Percentiles rank a stretch among this genome's conserved stretches.
Conservation (phyloP, 805 yeast genomes). For the Spathaspora arborariae region DNA sequence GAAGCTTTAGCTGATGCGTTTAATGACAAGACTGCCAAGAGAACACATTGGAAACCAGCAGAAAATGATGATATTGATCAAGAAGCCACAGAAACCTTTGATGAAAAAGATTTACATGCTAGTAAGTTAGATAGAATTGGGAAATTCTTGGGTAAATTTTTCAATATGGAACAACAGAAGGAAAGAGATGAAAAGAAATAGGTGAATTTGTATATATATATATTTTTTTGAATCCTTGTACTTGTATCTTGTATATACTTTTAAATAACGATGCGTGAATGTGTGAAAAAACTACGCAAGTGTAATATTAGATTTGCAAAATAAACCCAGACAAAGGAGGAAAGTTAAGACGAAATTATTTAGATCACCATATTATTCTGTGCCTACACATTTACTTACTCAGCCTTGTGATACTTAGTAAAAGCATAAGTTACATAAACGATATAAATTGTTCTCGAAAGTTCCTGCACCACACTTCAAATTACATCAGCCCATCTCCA, state of each 20-base stretch:
- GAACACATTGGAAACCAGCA: constrained; percentile 46
- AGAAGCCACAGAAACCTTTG: constrained; percentile 21
- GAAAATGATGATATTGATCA: constrained; percentile 36
- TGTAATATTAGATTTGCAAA: neutral
- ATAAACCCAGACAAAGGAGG: too few relatives aligned
- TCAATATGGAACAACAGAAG: constrained; percentile 34
- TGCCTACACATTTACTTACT: too few relatives aligned
- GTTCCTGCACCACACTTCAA: too few relatives aligned
- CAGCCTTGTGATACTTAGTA: too few relatives aligned
- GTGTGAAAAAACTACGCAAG: neutral
- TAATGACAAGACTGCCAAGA: constrained; percentile 73
- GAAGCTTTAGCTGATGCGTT: constrained; percentile 94
- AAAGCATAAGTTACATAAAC: too few relatives aligned
- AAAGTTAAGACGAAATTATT: too few relatives aligned
- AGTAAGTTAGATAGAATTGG: constrained; percentile 54
- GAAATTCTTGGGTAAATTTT: constrained; percentile 53
- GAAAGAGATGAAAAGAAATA: constrained; percentile 4
- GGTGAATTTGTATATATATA: neutral
- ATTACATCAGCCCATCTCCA: too few relatives aligned
- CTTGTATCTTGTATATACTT: neutral
- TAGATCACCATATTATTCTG: too few relatives aligned
- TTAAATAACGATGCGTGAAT: neutral
- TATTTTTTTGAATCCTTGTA: neutral
- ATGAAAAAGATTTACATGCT: constrained; percentile 42
- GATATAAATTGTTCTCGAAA: too few relatives aligned